Evolutionary conservation across 2,329 filamentous ascomycete species (phyloP).

Genomic region (Amesomyces nigricolor): DNA sequence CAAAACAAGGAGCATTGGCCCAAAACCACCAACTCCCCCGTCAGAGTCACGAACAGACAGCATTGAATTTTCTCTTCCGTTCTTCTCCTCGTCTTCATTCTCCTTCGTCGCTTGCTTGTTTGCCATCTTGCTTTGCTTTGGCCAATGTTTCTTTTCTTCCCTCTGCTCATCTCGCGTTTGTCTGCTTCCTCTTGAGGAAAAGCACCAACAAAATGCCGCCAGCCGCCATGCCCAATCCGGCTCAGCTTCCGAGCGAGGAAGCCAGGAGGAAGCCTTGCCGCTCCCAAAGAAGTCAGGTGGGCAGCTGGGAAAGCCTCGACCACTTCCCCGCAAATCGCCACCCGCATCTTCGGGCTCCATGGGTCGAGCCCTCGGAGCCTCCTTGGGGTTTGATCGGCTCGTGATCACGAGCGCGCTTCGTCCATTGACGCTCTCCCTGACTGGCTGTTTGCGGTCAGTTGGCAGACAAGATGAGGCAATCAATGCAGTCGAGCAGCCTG

Average conservation of each 20-base stretch:
- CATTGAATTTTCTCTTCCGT: background rate
- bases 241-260: constrained; percentile 16
- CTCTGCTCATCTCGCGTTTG: background rate
- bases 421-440: constrained; percentile 9
- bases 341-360: constrained; percentile 14
- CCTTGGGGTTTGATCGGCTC: constrained; percentile 15
- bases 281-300: constrained; percentile 24
- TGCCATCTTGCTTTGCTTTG: background rate
- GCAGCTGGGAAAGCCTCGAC: constrained; percentile 20
- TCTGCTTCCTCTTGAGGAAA: background rate
- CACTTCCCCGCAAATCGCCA: constrained; percentile 29
- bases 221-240: constrained; percentile 15
- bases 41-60: too few relatives aligned
- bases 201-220: background rate
- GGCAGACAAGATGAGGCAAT: constrained; percentile 4
- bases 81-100: background rate
- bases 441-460: constrained; percentile 1
- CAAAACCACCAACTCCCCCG: too few relatives aligned
- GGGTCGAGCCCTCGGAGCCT: constrained; percentile 7
- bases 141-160: background rate
- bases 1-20: background rate
- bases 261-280: constrained; percentile 26
- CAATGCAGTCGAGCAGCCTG: background rate
- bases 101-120: background rate
- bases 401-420: constrained; percentile 22